These are phyloP conservation scores for Pythium plurisporium DNA, from an alignment of 352 stramenopile genomes.

Conservation along the genomic window DNA sequence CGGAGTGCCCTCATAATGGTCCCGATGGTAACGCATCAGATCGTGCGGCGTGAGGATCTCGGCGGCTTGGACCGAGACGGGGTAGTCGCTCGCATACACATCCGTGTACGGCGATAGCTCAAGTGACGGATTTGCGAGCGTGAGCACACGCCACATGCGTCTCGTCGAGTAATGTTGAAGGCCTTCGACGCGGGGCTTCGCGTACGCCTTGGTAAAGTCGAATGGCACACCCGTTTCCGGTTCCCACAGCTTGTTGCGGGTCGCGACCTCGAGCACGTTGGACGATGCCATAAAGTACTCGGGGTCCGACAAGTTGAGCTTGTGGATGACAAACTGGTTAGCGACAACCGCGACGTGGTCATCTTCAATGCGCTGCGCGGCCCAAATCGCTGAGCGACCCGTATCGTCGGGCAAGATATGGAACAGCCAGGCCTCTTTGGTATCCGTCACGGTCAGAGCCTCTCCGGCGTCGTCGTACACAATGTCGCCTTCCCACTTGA, in stretches of 20 bases:
- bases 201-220: constrained; percentile 89
- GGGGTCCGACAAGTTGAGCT: constrained; percentile 70
- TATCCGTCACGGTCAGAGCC: constrained; percentile 88
- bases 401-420: constrained; percentile 94
- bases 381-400: constrained; percentile 90
- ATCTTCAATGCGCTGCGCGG: constrained; percentile 88
- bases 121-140: constrained; percentile 66
- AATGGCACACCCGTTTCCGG: constrained; percentile 50
- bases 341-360: constrained; percentile 83
- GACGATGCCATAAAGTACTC: constrained; percentile 86
- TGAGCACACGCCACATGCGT: constrained; percentile 89
- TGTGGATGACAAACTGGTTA: constrained; percentile 94
- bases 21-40: constrained; percentile 88
- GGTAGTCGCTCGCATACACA: constrained; percentile 74
- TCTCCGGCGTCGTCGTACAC: constrained; percentile 81
- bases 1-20: constrained; percentile 91
- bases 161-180: constrained; percentile 84
- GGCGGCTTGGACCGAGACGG: constrained; percentile 75
- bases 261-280: constrained; percentile 88
- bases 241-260: constrained; percentile 76
- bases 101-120: constrained; percentile 72
- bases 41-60: constrained; percentile 65
- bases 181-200: constrained; percentile 48
- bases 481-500: constrained; percentile 61
- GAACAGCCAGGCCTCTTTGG: constrained; percentile 93